phyloP scores from a whole-genome alignment of 2,329 filamentous ascomycete genomes.

The Fusarium armeniacum region DNA sequence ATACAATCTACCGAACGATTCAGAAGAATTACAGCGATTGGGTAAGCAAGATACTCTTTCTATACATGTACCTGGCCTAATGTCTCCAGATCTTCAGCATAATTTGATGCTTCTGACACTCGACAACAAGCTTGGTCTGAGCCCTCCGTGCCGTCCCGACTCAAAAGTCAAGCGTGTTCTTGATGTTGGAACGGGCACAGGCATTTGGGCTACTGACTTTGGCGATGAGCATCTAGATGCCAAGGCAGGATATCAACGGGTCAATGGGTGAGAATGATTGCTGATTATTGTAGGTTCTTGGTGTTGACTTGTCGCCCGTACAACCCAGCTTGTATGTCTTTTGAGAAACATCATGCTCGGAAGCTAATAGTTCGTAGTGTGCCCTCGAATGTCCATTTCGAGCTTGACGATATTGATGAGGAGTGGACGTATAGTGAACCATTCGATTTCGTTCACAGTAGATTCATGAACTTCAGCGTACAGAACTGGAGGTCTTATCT shows the following conservation, averaged over 20 bases:
- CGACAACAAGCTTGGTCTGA: constrained; percentile 25
- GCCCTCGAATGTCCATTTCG: constrained; percentile 23
- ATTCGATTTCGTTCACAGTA: constrained; percentile 29
- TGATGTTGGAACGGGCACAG: constrained; percentile 27
- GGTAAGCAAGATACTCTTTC: not conserved
- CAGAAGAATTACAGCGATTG: constrained; percentile 21
- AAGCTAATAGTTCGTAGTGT: constrained; percentile 8
- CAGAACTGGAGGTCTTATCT: constrained; percentile 24
- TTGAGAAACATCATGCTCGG: fast-evolving
- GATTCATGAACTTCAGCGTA: constrained; percentile 38
- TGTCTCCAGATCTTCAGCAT: constrained; percentile 12
- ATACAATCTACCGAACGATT: constrained; percentile 28
- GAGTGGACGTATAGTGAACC: constrained; percentile 22
- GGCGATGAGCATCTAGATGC: constrained; percentile 22
- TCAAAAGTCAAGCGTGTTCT: constrained; percentile 19
- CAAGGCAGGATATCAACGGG: not conserved
- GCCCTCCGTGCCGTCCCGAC: constrained; percentile 1
- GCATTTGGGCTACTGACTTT: constrained; percentile 31
- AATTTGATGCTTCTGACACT: constrained; percentile 25
- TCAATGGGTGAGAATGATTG: fast-evolving
- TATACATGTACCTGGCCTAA: fast-evolving
- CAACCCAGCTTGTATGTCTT: constrained; percentile 18
- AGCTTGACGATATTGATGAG: constrained; percentile 30
- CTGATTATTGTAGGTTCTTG: constrained; percentile 8
- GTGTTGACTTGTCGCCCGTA: constrained; percentile 24